phyloP scores from a whole-genome alignment of 306 rosid genomes.

The Cyamopsis tetragonoloba region DNA sequence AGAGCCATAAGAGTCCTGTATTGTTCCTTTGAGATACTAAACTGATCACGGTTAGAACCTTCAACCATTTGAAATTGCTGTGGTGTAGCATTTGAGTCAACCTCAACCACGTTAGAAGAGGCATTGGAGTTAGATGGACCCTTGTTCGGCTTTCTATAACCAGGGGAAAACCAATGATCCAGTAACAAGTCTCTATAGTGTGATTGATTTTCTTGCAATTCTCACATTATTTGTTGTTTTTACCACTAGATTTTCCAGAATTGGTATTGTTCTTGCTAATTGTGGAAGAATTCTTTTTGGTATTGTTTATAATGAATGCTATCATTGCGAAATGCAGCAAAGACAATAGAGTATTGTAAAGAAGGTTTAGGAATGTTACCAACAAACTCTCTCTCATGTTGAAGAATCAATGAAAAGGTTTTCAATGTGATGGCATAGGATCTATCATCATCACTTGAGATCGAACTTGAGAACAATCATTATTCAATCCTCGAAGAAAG shows the following conservation, averaged over 20 bases:
- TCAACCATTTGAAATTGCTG: too few relatives aligned
- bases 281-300: neutral
- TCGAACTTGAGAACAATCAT: neutral
- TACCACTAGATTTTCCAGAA: neutral
- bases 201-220: neutral
- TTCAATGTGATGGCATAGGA: neutral
- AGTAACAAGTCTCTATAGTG: neutral
- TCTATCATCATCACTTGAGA: neutral
- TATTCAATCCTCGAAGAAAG: neutral
- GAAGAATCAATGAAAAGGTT: neutral
- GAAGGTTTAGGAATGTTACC: neutral
- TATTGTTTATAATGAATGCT: neutral
- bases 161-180: too few relatives aligned
- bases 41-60: too few relatives aligned
- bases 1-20: too few relatives aligned
- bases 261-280: neutral
- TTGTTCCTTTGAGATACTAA: too few relatives aligned
- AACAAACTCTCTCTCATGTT: neutral
- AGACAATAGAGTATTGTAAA: neutral
- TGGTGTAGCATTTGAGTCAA: too few relatives aligned
- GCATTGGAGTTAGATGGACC: too few relatives aligned
- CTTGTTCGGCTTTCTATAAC: too few relatives aligned
- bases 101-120: too few relatives aligned
- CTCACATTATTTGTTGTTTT: neutral
- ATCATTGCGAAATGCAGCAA: neutral